A percentile compares a stretch with the other conserved stretches of the same genome.
Evolutionary conservation across 495 filamentous ascomycete species (phyloP).

Genomic region (Margaritispora aquatica): DNA sequence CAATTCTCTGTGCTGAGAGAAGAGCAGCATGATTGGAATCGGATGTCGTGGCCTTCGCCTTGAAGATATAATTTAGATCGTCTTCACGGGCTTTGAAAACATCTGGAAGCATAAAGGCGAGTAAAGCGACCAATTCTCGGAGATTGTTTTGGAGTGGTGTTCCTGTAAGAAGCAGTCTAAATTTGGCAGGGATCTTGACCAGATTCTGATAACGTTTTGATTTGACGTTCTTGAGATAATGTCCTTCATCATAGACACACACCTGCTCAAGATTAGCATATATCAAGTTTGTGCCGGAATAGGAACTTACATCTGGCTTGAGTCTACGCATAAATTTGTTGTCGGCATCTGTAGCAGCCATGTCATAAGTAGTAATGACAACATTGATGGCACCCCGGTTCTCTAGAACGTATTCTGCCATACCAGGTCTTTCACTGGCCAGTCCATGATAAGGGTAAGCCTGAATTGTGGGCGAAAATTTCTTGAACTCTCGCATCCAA

Average conservation of each 20-base stretch:
- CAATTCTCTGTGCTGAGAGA: constrained; percentile 77
- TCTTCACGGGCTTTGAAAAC: constrained; percentile 71
- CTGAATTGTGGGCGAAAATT: constrained; percentile 70
- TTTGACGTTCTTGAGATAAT: constrained; percentile 79
- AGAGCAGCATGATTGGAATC: constrained; percentile 69
- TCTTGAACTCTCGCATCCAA: constrained; percentile 85
- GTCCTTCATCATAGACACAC: constrained; percentile 89
- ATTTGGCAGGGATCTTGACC: constrained; percentile 67
- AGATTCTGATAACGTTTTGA: constrained; percentile 76
- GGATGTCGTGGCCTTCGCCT: constrained; percentile 78
- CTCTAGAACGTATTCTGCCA: constrained; percentile 59
- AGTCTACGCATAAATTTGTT: constrained; percentile 63
- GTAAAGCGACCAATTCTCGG: constrained; percentile 78
- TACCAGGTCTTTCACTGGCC: constrained; percentile 48
- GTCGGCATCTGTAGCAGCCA: constrained; percentile 57
- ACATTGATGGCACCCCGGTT: constrained; percentile 67
- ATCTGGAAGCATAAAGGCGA: constrained; percentile 84
- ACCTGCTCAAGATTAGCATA: constrained; percentile 30
- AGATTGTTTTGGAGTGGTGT: constrained; percentile 96
- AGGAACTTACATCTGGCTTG: constrained; percentile 38
- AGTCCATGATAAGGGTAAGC: constrained; percentile 78
- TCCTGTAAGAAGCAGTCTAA: constrained; percentile 82
- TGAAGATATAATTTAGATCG: constrained; percentile 75
- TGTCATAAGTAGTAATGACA: constrained; percentile 84
- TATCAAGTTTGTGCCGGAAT: constrained; percentile 2